Evolutionary conservation across 345 rosid genomes (phyloP), one percentile per base, ranked within the genome.

Genomic region (Cardamine chenopodiifolia): DNA sequence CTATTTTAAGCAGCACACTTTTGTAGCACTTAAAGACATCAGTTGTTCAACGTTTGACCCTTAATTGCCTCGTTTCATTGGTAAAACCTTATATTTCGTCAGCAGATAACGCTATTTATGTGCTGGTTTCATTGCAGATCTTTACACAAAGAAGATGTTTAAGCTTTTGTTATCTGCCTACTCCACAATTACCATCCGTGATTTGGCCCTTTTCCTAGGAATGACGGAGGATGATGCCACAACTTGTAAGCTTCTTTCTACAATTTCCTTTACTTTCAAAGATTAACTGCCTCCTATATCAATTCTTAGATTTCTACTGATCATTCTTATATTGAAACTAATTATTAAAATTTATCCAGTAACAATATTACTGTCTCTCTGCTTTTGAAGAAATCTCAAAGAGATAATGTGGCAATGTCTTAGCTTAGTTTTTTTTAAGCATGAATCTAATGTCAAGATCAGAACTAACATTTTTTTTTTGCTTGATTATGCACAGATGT

Each of bases 171-270:
- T 76, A 9, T 90, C 96, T 83, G 97, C 99, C 60, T 92, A 95
- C 78, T 88, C 98, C 26, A 90, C 92, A 22, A 85, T 95, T 58
- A 85, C 92, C 72, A 74, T 86, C 74, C 79, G 53, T 58, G 97
- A 92, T 71, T 72, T 92, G 12, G 91, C 92, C 7, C 89, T 71
- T 59, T 92, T 90, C 85, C 85, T 92, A 39, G 99, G 99, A 76
- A 95, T 86, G 98, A 83, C 68, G 1, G 98, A 92, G 80, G 91
- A 87, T 25, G 89, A 89, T 81, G 91, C 90, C 48, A 73, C 85
- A 39, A 80, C 80, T 20, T 90, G 98, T 92, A 87, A 85, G 99
- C 34, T 77, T 72, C 71, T 58, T 22, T 34, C 52, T 76, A 7
- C 71, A 63, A 5, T 47, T 28, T 32, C 55, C 50, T 47, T 55